Base-by-base conservation (phyloP, 2,329 filamentous ascomycete genomes). In the Penicillium sp. region DNA sequence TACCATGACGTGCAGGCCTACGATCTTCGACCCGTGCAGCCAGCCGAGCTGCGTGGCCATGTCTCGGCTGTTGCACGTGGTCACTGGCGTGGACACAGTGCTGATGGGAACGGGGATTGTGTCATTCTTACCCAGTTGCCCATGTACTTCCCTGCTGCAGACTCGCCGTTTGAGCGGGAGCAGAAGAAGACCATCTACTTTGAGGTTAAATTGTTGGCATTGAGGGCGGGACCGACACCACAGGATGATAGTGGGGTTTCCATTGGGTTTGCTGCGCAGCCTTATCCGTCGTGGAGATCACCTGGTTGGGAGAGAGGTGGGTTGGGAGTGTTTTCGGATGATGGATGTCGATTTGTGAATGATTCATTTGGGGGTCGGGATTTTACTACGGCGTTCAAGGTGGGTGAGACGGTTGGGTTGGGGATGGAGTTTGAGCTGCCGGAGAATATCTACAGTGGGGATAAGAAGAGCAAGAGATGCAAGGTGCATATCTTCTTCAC, bases 291-390 rank as follows among this genome's bases (percentile, higher is more conserved):
- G 0, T 87, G 83, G 77, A 77, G 85, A 21, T 80, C 86, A 8
- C 85, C 85, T 0, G 85, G 85, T 1, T 87, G 85, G 85, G 83
- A 88, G 65, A 78, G 85, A 44, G 85, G 80, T 1, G 84, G 82
- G 59, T 68, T 87, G 2, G 85, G 78, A 1, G 81, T 88, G 7
- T 86, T 87, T 64, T 81, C 82, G 6, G 85, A 88, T 64, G 86
- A 88, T 67, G 85, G 86, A 1, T 78, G 83, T 29, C 79, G 82
- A 39, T 88, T 86, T 62, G 81, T 87, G 33, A 86, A 87, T 68
- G 82, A 88, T 66, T 80, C 81, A 0, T 83, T 77, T 70, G 85
- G 86, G 12, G 85, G 85, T 0, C 75, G 77, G 23, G 82, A 85
- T 56, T 87, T 87, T 61, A 83, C 82, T 0, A 69, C 68, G 9